These are phyloP conservation scores for Terfezia claveryi DNA, from an alignment of 495 filamentous ascomycete genomes.

Conservation along the genomic window DNA sequence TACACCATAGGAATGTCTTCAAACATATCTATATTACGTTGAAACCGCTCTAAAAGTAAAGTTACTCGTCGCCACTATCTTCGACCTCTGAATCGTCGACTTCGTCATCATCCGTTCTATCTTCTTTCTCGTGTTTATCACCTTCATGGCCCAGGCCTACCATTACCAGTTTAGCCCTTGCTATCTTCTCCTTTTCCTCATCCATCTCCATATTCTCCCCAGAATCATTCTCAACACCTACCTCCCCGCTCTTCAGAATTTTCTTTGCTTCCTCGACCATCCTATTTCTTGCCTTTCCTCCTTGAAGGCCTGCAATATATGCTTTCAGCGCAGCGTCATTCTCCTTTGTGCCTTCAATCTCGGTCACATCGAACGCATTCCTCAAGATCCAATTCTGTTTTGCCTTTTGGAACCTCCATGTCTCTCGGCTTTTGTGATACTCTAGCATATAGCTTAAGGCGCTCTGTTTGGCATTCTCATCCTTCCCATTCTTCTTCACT, in stretches of 20 bases:
- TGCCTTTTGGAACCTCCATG: conserved; percentile 16
- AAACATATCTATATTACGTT: too few relatives aligned
- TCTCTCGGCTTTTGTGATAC: conserved; percentile 6
- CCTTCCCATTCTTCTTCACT: background rate
- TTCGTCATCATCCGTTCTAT: background rate
- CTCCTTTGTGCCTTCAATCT: background rate
- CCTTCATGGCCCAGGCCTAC: conserved; percentile 12
- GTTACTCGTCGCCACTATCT: too few relatives aligned
- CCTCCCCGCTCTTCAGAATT: conserved; percentile 7
- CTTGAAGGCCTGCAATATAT: conserved; percentile 15
- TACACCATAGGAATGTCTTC: too few relatives aligned
- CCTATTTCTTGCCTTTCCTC: conserved; percentile 8
- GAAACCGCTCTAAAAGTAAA: too few relatives aligned
- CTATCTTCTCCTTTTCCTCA: background rate
- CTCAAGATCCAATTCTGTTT: conserved; percentile 20
- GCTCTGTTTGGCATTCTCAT: background rate
- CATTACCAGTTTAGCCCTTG: conserved; percentile 17
- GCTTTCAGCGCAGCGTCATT: conserved; percentile 8
- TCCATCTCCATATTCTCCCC: conserved; percentile 1
- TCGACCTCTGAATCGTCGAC: too few relatives aligned
- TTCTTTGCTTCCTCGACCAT: conserved; percentile 13
- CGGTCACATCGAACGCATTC: conserved; percentile 8
- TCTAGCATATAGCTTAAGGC: conserved; percentile 8
- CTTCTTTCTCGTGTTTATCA: conserved; percentile 8
- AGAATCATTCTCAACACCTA: conserved; percentile 5